phyloP scores from a whole-genome alignment of 768 basidiomycete species.

The Amyloporia xantha region DNA sequence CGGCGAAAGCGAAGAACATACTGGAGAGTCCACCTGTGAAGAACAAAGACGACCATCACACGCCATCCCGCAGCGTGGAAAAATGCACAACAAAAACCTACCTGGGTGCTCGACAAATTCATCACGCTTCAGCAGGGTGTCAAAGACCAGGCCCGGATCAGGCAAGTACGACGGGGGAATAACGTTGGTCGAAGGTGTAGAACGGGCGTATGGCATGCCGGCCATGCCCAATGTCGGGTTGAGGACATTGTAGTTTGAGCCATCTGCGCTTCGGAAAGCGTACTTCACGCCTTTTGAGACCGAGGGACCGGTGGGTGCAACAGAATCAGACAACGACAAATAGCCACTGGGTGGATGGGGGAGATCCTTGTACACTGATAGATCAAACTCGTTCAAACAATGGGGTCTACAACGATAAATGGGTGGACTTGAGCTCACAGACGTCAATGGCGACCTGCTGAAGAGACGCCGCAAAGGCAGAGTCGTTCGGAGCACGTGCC shows the following conservation, averaged over 20 bases:
- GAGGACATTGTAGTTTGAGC: slow-evolving; percentile 41
- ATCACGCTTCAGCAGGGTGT: slow-evolving; percentile 30
- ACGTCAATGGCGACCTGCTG: slow-evolving; percentile 45
- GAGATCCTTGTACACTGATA: slow-evolving; percentile 68
- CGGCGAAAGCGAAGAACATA: slow-evolving; percentile 23
- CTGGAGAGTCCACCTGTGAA: slow-evolving; percentile 29
- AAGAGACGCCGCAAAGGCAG: slow-evolving; percentile 28
- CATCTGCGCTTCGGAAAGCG: slow-evolving; percentile 46
- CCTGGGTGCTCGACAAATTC: slow-evolving; percentile 3
- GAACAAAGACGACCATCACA: slow-evolving; percentile 7
- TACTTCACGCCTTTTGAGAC: slow-evolving; percentile 56
- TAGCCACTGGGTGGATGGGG: slow-evolving; percentile 66
- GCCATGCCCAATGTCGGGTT: slow-evolving; percentile 43
- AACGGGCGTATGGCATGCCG: slow-evolving; percentile 46
- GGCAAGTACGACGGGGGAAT: slow-evolving; percentile 40
- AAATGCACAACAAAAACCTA: background rate
- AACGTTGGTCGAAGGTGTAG: slow-evolving; percentile 38
- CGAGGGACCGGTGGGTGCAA: slow-evolving; percentile 50
- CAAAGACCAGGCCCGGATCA: slow-evolving; percentile 36
- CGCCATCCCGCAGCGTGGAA: no score
- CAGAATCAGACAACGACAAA: slow-evolving; percentile 31
- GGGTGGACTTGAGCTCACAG: slow-evolving; percentile 36
- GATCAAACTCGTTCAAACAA: background rate
- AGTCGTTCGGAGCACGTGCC: slow-evolving; percentile 40
- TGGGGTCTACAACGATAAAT: background rate